These are phyloP conservation scores for Corniculantispora saksenae DNA, from an alignment of 2,329 filamentous ascomycete species.

Conservation along the genomic window DNA sequence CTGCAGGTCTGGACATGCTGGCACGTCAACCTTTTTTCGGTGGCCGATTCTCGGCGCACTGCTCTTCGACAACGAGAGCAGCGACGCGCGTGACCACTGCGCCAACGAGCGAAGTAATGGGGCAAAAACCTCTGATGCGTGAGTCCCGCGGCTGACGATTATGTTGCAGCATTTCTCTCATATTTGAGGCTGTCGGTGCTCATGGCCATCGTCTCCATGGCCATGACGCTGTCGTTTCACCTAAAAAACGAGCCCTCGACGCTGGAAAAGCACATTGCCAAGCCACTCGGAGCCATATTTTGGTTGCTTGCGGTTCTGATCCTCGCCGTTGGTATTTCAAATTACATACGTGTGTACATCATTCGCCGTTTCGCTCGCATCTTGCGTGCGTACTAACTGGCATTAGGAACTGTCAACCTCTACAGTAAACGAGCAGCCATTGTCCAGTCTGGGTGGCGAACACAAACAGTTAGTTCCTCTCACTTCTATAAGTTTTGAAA, in stretches of 20 bases:
- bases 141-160: background rate
- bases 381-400: background rate
- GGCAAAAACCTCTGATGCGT: background rate
- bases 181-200: conserved; percentile 89
- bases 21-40: conserved; percentile 52
- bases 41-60: conserved; percentile 67
- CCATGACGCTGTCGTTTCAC: conserved; percentile 92
- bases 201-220: conserved; percentile 85
- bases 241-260: conserved; percentile 70
- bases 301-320: conserved; percentile 81
- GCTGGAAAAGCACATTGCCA: conserved; percentile 74
- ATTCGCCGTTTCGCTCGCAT: background rate
- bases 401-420: conserved; percentile 67
- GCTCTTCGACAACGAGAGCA: conserved; percentile 72
- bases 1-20: conserved; percentile 27
- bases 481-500: background rate
- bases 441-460: conserved; percentile 93
- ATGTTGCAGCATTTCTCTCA: conserved; percentile 71
- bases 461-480: conserved; percentile 69
- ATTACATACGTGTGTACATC: conserved; percentile 72
- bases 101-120: conserved; percentile 71
- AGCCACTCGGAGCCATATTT: conserved; percentile 84
- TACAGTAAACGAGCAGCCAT: conserved; percentile 78
- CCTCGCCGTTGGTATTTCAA: conserved; percentile 74
- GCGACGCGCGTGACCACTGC: conserved; percentile 76